Conservation (phyloP, 2,329 filamentous ascomycete species). For the Ramichloridium luteum region DNA sequence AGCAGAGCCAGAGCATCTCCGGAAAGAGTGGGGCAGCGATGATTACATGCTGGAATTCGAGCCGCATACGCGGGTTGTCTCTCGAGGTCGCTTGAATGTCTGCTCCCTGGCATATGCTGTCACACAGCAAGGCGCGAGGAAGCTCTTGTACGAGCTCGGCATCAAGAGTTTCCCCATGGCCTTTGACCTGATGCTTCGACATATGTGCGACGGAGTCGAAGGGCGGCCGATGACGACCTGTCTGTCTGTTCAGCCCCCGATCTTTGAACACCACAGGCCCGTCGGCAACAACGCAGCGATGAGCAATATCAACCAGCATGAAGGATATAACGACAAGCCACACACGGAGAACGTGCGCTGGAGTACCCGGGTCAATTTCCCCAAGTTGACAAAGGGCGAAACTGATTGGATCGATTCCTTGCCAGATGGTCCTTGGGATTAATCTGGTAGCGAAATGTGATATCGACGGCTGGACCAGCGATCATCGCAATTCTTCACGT, state of each 20-base stretch:
- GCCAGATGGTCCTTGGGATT: no score
- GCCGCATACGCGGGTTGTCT: conserved; percentile 32
- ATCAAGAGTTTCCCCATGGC: conserved; percentile 28
- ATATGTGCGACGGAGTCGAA: conserved; percentile 16
- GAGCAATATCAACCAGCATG: conserved; percentile 30
- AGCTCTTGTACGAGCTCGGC: conserved; percentile 32
- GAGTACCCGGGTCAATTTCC: conserved; percentile 30
- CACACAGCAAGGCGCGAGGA: conserved; percentile 31
- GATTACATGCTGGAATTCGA: conserved; percentile 6
- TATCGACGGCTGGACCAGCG: not conserved
- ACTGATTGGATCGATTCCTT: conserved; percentile 15
- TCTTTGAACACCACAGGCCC: conserved; percentile 35
- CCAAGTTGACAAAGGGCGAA: conserved; percentile 24
- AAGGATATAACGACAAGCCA: conserved; percentile 18
- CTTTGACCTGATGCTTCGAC: conserved; percentile 22
- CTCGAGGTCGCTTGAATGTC: conserved; percentile 27
- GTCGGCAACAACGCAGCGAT: conserved; percentile 24
- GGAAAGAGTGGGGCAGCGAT: conserved; percentile 2
- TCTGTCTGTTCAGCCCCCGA: conserved; percentile 29
- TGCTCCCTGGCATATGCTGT: conserved; percentile 36
- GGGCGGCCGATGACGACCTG: conserved; percentile 25
- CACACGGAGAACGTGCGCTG: conserved; percentile 27
- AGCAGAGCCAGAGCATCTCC: conserved; percentile 11
- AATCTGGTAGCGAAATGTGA: no score
- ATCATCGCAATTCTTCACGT: not conserved